Conservation (phyloP, 2,329 filamentous ascomycete species). For the Cercospora sp. region DNA sequence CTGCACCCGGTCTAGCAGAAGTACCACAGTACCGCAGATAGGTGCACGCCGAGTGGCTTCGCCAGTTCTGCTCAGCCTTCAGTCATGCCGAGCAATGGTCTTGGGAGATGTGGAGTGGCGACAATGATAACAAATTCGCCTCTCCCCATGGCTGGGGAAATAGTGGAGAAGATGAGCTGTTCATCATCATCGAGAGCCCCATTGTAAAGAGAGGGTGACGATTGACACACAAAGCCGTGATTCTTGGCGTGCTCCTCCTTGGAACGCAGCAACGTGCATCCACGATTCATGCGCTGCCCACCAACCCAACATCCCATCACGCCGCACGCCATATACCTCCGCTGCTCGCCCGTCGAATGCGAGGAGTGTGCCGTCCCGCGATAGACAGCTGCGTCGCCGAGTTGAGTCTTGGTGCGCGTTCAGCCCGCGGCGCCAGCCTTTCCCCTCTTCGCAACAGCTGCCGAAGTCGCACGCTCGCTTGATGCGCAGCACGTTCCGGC, state of each 20-base stretch:
- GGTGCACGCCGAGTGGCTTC: background rate
- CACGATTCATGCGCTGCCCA: background rate
- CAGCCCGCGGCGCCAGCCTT: constrained; percentile 1
- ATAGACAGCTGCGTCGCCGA: background rate
- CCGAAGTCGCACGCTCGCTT: background rate
- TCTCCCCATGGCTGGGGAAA: background rate
- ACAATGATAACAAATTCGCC: background rate
- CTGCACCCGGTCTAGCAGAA: background rate
- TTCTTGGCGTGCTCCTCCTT: background rate
- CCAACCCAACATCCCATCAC: background rate
- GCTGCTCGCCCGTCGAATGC: background rate
- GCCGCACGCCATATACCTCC: background rate
- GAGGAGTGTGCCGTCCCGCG: background rate
- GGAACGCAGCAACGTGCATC: background rate
- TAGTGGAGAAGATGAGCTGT: background rate
- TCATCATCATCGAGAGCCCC: background rate
- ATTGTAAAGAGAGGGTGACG: background rate
- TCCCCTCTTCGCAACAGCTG: background rate
- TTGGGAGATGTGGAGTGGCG: background rate
- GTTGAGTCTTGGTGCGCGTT: background rate
- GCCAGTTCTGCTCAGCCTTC: background rate
- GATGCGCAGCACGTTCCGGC: background rate
- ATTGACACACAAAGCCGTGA: background rate
- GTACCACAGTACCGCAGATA: background rate
- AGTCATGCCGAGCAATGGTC: background rate